Conservation (phyloP, 2,329 filamentous ascomycete genomes). For the Cordyceps cateniannulata region DNA sequence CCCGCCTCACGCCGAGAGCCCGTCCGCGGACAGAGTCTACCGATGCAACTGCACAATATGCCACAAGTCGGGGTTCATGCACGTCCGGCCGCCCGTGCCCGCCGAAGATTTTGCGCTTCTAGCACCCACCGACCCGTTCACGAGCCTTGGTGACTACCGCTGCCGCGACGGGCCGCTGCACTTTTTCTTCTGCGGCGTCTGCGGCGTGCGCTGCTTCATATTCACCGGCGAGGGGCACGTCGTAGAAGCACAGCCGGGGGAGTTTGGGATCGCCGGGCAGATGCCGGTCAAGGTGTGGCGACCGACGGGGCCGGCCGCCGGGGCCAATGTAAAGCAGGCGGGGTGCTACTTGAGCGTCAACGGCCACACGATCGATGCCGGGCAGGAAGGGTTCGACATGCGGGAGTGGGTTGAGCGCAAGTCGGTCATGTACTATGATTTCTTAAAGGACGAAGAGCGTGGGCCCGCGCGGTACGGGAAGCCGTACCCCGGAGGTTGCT, state of each 20-base stretch:
- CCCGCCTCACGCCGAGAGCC: background rate
- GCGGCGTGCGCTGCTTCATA: conserved; percentile 38
- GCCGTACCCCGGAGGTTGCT: conserved; percentile 17
- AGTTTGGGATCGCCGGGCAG: conserved; percentile 13
- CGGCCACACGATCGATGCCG: conserved; percentile 29
- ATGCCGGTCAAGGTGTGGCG: background rate
- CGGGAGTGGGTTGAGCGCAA: conserved; percentile 30
- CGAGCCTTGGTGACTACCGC: conserved; percentile 35
- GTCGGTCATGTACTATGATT: conserved; percentile 23
- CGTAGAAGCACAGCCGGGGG: conserved; percentile 18
- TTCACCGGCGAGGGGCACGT: conserved; percentile 24
- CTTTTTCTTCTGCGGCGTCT: conserved; percentile 41
- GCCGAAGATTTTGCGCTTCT: conserved; percentile 40
- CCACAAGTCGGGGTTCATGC: conserved; percentile 41
- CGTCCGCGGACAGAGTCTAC: conserved; percentile 16
- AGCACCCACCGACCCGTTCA: conserved; percentile 31
- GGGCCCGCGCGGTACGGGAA: conserved; percentile 7
- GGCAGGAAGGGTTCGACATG: conserved; percentile 31
- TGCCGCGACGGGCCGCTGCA: conserved; percentile 25
- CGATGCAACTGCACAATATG: conserved; percentile 44
- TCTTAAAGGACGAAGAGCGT: conserved; percentile 12
- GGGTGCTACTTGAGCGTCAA: conserved; percentile 32
- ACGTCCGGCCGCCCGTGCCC: conserved; percentile 30
- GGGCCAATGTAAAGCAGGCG: background rate
- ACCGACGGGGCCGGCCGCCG: background rate